Evolutionary conservation across 2,329 filamentous ascomycete genomes (phyloP).

Genomic region (Calonectria henricotiae): DNA sequence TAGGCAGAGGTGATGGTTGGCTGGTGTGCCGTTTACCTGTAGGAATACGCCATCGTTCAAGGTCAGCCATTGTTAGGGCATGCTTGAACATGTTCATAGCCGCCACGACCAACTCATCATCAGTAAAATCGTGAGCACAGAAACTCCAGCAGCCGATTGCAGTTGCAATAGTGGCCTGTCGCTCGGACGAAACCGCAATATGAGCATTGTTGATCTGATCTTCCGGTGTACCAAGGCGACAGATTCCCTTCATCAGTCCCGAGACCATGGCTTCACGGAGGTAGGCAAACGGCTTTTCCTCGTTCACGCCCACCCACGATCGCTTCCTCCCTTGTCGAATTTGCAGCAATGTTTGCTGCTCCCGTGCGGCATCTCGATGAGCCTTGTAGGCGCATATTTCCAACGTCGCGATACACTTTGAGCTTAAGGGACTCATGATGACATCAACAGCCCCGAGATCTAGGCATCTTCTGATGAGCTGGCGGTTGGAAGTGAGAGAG

Average conservation of each 20-base stretch:
- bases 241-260: slow-evolving; percentile 90
- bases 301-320: slow-evolving; percentile 92
- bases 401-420: slow-evolving; percentile 81
- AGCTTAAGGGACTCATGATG: slow-evolving; percentile 83
- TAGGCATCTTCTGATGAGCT: slow-evolving; percentile 79
- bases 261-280: slow-evolving; percentile 95
- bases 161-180: slow-evolving; percentile 76
- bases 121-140: slow-evolving; percentile 88
- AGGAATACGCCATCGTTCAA: slow-evolving; percentile 85
- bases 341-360: slow-evolving; percentile 81
- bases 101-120: slow-evolving; percentile 91
- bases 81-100: slow-evolving; percentile 93
- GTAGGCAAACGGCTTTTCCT: slow-evolving; percentile 90
- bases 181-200: slow-evolving; percentile 78
- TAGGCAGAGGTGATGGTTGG: slow-evolving; percentile 24
- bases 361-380: slow-evolving; percentile 82
- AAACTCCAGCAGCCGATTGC: slow-evolving; percentile 89
- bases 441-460: slow-evolving; percentile 92
- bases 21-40: slow-evolving; percentile 72
- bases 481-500: slow-evolving; percentile 55
- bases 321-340: slow-evolving; percentile 84
- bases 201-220: slow-evolving; percentile 76
- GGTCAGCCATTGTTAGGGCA: slow-evolving; percentile 84
- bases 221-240: slow-evolving; percentile 78
- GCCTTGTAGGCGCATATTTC: slow-evolving; percentile 89